Evolutionary conservation across 2,329 filamentous ascomycete species (phyloP), one percentile per base, ranked within the genome.

Genomic region (Fusarium austroafricanum): DNA sequence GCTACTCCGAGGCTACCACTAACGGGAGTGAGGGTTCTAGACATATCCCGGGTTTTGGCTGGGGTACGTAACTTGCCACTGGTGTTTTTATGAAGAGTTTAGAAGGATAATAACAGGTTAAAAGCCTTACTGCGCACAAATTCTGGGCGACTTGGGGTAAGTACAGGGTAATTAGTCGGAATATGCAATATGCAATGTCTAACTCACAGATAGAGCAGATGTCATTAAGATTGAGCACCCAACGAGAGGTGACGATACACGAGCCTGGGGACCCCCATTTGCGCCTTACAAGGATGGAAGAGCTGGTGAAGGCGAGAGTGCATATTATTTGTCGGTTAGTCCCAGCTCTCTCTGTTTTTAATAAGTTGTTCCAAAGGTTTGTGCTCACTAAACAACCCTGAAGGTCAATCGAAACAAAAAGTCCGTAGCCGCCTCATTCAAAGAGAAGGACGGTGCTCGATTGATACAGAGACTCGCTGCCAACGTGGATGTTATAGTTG

Each of bases 201-300:
- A 9, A 43, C 47, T 1, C 12, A 2, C 5, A 1, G 1, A 12
- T 40, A 96, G 94, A 67, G 95, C 95, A 65, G 94, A 98, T 76
- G 89, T 99, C 17, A 97, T 98, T 80, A 99, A 99, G 79, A 87
- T 98, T 61, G 95, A 99, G 79, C 95, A 98, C 79, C 95, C 95
- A 2, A 88, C 87, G 2, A 86, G 92, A 56, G 95, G 93, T 33
- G 96, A 99, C 75, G 95, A 98, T 77, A 99, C 95, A 6, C 84
- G 95, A 74, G 93, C 94, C 33, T 98, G 95, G 95, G 95, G 95
- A 0, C 95, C 96, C 15, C 95, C 96, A 1, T 98, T 95, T 78
- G 95, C 95, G 8, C 83, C 87, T 47, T 96, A 97, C 75, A 86
- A 84, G 56, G 77, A 87, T 20, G 86, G 84, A 86, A 74, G 71